Evolutionary conservation across 257 asterid genomes (phyloP), one percentile per base, ranked within the genome.

Genomic region (Avicennia marina): DNA sequence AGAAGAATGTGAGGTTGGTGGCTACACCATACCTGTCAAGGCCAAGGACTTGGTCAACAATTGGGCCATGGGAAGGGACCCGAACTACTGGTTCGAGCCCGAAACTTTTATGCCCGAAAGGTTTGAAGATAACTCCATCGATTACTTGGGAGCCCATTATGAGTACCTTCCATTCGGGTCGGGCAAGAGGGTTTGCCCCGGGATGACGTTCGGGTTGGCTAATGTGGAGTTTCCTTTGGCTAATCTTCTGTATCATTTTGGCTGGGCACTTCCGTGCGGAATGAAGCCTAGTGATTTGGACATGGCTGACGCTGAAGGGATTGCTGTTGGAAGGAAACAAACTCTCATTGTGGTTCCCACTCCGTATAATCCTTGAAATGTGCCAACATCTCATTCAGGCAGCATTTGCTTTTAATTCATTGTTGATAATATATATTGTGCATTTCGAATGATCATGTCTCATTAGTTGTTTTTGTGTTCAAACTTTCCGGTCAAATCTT

Each of bases 21-120:
- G 70, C 10, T 65, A 56, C 45, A 43, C 12, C 0, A 65, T 65
- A 45, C 70, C 70, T 22, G 39, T 36, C 8, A 56, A 56, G 24
- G 19, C 64, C 7, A 56, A 16, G 19, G 52, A 55, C n/a, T 7
- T 65, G 41, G 48, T 65, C 1, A 65, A 65, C 34, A 11, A 25
- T 20, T 65, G 70, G 64, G 46, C 60, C 2, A 55, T 55, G 47
- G 47, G 46, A 2, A 55, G 60, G 31, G 47, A 55, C 12, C 45
- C 60, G 4, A 13, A 36, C 2, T 55, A 36, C n/a, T 55, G 60
- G 60, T 13, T 10, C 10, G 34, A 55, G 9, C 60, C 60, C 47
- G 60, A 55, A 24, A 55, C 4, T 12, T 55, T 55, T 12, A 17
- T 29, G 47, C 58, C 64, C 11, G 47, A 55, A 16, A 55, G 60